A percentile compares a stretch with the other conserved stretches of the same genome.
phyloP scores from a whole-genome alignment of 441 rosid genomes.

The Erodium moschatum region DNA sequence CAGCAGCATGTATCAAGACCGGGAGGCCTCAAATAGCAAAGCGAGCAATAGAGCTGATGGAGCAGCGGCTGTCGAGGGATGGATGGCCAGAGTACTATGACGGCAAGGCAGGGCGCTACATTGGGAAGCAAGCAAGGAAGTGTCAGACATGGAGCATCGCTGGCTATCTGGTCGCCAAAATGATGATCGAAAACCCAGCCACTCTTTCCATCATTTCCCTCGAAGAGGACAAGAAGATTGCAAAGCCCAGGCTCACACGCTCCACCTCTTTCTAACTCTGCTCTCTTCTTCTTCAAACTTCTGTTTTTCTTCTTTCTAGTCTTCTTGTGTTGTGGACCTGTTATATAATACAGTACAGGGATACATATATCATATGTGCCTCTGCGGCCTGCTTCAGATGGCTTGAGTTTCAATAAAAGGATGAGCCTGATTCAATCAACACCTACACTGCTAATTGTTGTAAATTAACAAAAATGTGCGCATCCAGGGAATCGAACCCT shows the following conservation, averaged over 20 bases:
- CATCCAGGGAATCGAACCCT: constrained; percentile 97
- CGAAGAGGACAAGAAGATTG: constrained; percentile 65
- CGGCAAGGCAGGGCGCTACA: no score
- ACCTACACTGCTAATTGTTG: no score
- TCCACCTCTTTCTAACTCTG: constrained; percentile 23
- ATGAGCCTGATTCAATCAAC: no score
- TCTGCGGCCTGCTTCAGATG: no score
- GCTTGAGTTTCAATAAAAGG: no score
- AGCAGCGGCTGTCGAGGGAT: constrained; percentile 59
- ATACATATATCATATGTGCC: no score
- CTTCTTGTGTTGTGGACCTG: no score
- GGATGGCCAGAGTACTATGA: background rate
- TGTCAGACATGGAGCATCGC: constrained; percentile 87
- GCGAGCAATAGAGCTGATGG: constrained; percentile 62
- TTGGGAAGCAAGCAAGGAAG: constrained; percentile 36
- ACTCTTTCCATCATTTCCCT: constrained; percentile 74
- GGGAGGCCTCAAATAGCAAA: constrained; percentile 86
- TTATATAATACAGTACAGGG: no score
- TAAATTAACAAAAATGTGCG: constrained; percentile 26
- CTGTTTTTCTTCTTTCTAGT: no score
- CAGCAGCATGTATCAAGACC: constrained; percentile 80
- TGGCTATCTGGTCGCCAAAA: constrained; percentile 79
- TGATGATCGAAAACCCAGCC: constrained; percentile 92
- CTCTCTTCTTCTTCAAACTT: no score
- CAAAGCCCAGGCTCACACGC: constrained; percentile 28